A percentile compares a stretch with the other conserved stretches of the same genome.
Evolutionary conservation across 2,329 filamentous ascomycete genomes (phyloP).

Genomic region (Epicoccum sorghinum): DNA sequence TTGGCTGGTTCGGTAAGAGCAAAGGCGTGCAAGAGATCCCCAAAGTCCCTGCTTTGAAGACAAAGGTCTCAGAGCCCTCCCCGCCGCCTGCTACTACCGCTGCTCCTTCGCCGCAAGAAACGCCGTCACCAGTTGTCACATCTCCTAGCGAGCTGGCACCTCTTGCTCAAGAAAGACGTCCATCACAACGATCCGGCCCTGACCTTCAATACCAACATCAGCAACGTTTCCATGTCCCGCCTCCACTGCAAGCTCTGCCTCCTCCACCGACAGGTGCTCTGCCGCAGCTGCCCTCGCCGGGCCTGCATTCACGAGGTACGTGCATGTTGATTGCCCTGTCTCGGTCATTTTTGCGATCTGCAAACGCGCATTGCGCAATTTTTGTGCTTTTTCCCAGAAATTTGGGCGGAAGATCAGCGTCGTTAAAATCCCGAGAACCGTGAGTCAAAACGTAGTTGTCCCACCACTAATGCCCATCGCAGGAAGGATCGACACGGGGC

Average conservation of each 20-base stretch:
- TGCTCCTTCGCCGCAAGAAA: slow-evolving; percentile 15
- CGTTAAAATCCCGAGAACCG: slow-evolving; percentile 1
- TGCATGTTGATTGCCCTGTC: slow-evolving; percentile 13
- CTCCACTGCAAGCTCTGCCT: slow-evolving; percentile 26
- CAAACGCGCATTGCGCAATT: slow-evolving; percentile 7
- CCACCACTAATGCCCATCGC: slow-evolving; percentile 12
- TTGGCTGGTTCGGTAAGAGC: slow-evolving; percentile 31
- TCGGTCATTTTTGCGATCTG: slow-evolving; percentile 15
- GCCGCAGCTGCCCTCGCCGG: slow-evolving; percentile 23
- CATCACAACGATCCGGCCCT: slow-evolving; percentile 5
- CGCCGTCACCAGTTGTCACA: slow-evolving; percentile 16
- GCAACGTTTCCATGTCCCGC: slow-evolving; percentile 18
- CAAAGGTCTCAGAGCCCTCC: slow-evolving; percentile 5
- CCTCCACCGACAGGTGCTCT: slow-evolving; percentile 26
- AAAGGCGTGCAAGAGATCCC: slow-evolving; percentile 36
- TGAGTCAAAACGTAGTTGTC: slow-evolving; percentile 5
- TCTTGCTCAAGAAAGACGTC: slow-evolving; percentile 4
- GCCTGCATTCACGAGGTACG: slow-evolving; percentile 28
- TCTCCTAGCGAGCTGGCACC: slow-evolving; percentile 11
- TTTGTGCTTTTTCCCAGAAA: slow-evolving; percentile 8
- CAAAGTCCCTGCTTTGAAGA: slow-evolving; percentile 21
- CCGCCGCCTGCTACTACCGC: slow-evolving; percentile 1
- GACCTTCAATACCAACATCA: slow-evolving; percentile 18
- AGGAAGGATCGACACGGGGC: slow-evolving; percentile 19
- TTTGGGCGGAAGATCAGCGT: slow-evolving; percentile 12